Base-by-base conservation (phyloP, 768 basidiomycete genomes). In the Psilocybe subaeruginosa region DNA sequence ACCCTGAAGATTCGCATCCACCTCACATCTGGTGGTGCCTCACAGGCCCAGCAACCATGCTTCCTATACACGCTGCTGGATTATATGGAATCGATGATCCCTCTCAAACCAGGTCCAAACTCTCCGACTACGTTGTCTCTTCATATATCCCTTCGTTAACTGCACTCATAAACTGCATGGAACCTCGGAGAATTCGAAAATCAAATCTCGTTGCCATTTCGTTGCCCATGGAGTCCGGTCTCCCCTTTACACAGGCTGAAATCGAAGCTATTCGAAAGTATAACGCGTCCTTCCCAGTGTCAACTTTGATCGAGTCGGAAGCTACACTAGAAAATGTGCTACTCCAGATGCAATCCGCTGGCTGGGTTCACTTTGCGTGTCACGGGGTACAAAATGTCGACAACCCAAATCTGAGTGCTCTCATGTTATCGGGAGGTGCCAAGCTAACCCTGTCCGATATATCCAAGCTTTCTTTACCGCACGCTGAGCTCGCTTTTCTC, bases 61-160 rank as follows among this genome's bases (percentile, higher is more conserved):
- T 78, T 46, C 74, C 76, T 4, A 64, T 76, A 17, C 76, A 76
- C 61, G 74, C 76, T 3, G 73, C 75, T 3, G 73, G 75, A 33
- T 56, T 71, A 3, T 73, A 71, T 45, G 14, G 45, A 6, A 29
- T 16, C 12, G 43, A 19, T n/a, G 6, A 23, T 17, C 58, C n/a
- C 8, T 35, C 14, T 2, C 56, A 30, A 33, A 27, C 16, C 3
- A 43, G 30, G 17, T 43, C 9, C 3, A 48, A 41, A 17, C 39
- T 63, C 7, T 61, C 63, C 0, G 61, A 70, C 48, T 68, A 56
- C 52, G 67, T 53, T 9, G 46, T 67, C 27, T 67, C 69, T 16
- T 70, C 67, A 11, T 68, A 70, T 41, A 66, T 51, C 11, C 64
- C 65, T 2, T 61, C 61, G 2, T 16, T 68, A 8, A 41, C 50